Conservation (phyloP, 164 flowering plant species). For the Kingdonia uniflora region DNA sequence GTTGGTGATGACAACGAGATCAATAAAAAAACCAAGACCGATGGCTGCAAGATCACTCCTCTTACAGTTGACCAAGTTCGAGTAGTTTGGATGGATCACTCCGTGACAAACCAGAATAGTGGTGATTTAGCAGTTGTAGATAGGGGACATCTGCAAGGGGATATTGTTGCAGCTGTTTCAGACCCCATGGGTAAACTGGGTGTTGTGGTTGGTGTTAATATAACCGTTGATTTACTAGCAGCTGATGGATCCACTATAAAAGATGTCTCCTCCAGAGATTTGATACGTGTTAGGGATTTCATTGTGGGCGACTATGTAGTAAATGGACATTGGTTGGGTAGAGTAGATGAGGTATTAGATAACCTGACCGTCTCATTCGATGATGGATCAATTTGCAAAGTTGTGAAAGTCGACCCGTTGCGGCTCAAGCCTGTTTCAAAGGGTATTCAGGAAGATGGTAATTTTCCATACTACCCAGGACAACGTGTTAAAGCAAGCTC, state of each 20-base stretch:
- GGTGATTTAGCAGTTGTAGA: constrained; percentile 59
- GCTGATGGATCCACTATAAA: constrained; percentile 43
- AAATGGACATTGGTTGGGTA: constrained; percentile 92
- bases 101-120: constrained; percentile 43
- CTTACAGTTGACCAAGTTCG: constrained; percentile 69
- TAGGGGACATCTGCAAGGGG: constrained; percentile 88
- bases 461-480: constrained; percentile 86
- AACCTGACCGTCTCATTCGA: constrained; percentile 83
- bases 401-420: constrained; percentile 66
- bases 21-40: constrained; percentile 14
- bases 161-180: constrained; percentile 71
- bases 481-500: constrained; percentile 80
- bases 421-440: constrained; percentile 62
- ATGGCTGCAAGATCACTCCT: constrained; percentile 21
- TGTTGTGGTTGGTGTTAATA: constrained; percentile 69
- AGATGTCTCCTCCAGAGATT: constrained; percentile 50
- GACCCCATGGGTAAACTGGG: constrained; percentile 91
- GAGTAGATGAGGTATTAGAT: constrained; percentile 84
- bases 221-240: constrained; percentile 60
- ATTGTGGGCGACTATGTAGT: constrained; percentile 83
- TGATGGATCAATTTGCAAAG: constrained; percentile 94
- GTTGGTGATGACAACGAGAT: constrained; percentile 15
- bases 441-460: constrained; percentile 63
- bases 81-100: constrained; percentile 76
- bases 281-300: constrained; percentile 77